Conservation (phyloP, 345 rosid genomes). For the Mangifera indica region DNA sequence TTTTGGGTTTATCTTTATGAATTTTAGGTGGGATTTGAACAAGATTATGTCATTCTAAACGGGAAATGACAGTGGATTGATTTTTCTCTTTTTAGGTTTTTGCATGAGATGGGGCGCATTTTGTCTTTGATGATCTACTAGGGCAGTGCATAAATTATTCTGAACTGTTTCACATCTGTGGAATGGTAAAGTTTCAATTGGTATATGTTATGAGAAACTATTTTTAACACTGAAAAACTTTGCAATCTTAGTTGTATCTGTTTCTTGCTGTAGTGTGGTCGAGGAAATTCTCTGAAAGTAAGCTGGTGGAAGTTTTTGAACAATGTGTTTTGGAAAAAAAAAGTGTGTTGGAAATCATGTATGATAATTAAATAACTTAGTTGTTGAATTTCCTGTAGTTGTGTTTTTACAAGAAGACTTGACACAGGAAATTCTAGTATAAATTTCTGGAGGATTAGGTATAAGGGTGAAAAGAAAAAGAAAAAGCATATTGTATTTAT, state of each 20-base stretch:
- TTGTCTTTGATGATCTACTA: background rate
- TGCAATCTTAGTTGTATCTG: background rate
- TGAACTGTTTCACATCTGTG: background rate
- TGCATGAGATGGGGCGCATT: background rate
- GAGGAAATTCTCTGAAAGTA: background rate
- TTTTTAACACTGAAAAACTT: background rate
- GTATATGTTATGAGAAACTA: background rate
- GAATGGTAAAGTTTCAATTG: background rate
- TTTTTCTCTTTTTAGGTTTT: background rate
- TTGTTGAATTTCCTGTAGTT: too few species aligned
- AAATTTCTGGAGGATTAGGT: too few species aligned
- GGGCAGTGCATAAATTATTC: background rate
- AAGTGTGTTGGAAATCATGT: background rate
- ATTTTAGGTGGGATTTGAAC: background rate
- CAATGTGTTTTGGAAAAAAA: slow-evolving; percentile 1
- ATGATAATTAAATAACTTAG: too few species aligned
- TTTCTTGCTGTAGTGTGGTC: background rate
- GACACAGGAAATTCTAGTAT: too few species aligned
- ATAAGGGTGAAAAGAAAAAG: too few species aligned
- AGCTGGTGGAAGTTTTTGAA: background rate
- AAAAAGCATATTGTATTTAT: background rate
- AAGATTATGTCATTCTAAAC: background rate
- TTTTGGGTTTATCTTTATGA: background rate
- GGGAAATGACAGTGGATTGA: background rate
- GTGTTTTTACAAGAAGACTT: too few species aligned